phyloP scores from a whole-genome alignment of 2,329 filamentous ascomycete species.

The Diaporthe australafricana region DNA sequence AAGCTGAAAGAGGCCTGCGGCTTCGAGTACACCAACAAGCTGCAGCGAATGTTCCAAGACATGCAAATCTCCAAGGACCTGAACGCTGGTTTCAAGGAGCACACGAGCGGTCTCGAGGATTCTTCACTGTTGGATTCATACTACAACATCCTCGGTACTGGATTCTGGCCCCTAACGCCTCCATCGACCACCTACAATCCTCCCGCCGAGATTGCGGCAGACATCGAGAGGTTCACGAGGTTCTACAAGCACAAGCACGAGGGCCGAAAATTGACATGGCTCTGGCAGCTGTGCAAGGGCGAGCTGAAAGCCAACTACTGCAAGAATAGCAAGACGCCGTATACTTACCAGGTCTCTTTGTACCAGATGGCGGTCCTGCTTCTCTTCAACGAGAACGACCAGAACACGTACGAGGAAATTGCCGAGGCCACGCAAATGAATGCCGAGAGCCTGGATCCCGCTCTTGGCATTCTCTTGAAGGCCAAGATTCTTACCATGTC shows the following conservation, averaged over 20 bases:
- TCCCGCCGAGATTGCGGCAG: slow-evolving; percentile 84
- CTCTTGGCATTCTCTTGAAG: slow-evolving; percentile 88
- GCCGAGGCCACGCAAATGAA: slow-evolving; percentile 82
- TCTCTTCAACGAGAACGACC: slow-evolving; percentile 92
- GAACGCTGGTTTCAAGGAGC: slow-evolving; percentile 88
- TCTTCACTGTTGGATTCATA: slow-evolving; percentile 84
- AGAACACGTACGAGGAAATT: slow-evolving; percentile 89
- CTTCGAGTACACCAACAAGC: slow-evolving; percentile 99
- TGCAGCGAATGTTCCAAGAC: slow-evolving; percentile 99
- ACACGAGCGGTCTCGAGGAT: slow-evolving; percentile 72
- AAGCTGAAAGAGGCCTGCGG: slow-evolving; percentile 99
- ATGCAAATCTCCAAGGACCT: slow-evolving; percentile 99
- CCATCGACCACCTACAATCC: slow-evolving; percentile 91
- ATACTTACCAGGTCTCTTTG: slow-evolving; percentile 96
- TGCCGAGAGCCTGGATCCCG: slow-evolving; percentile 86
- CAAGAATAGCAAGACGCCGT: slow-evolving; percentile 89
- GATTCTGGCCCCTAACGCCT: slow-evolving; percentile 94
- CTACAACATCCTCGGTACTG: slow-evolving; percentile 94
- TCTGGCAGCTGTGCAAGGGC: slow-evolving; percentile 98
- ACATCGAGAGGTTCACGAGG: slow-evolving; percentile 87
- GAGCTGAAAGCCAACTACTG: slow-evolving; percentile 95
- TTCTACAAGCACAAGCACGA: slow-evolving; percentile 98
- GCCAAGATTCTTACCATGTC: slow-evolving; percentile 86
- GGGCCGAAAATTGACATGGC: slow-evolving; percentile 95
- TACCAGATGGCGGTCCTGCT: slow-evolving; percentile 98